Evolutionary conservation across 805 yeast genomes (phyloP).

Genomic region (Metschnikowia cubensis): DNA sequence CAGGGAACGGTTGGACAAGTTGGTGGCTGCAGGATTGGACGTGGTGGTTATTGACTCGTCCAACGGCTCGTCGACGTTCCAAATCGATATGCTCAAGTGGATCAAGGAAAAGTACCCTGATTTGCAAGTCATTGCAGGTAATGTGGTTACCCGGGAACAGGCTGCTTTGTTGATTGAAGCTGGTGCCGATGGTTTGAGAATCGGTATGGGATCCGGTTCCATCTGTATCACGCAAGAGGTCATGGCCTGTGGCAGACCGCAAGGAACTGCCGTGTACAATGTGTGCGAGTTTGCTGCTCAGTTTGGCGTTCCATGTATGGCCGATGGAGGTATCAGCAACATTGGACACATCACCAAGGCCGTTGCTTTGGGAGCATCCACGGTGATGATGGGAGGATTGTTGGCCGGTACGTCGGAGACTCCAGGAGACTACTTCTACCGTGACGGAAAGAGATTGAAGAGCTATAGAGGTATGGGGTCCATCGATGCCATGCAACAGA

Average conservation of each 20-base stretch:
- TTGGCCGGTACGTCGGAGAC: slow-evolving; percentile 98
- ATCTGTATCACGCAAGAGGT: slow-evolving; percentile 99
- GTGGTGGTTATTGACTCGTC: slow-evolving; percentile 94
- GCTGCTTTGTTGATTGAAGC: slow-evolving; percentile 86
- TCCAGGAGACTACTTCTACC: slow-evolving; percentile 96
- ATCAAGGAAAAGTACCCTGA: slow-evolving; percentile 76
- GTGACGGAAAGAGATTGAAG: slow-evolving; percentile 97
- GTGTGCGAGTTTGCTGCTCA: slow-evolving; percentile 91
- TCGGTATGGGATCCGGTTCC: slow-evolving; percentile 99
- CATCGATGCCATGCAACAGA: slow-evolving; percentile 95
- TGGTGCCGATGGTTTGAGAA: slow-evolving; percentile 97
- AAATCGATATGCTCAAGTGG: slow-evolving; percentile 89
- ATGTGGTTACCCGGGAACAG: slow-evolving; percentile 98
- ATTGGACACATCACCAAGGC: slow-evolving; percentile 99
- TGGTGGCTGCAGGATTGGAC: slow-evolving; percentile 95
- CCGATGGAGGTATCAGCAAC: slow-evolving; percentile 99
- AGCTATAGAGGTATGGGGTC: slow-evolving; percentile 99
- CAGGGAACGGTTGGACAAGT: slow-evolving; percentile 73
- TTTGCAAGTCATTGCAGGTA: slow-evolving; percentile 92
- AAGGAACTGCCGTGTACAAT: slow-evolving; percentile 96
- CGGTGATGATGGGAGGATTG: slow-evolving; percentile 99
- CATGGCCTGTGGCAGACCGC: slow-evolving; percentile 99
- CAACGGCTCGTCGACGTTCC: slow-evolving; percentile 96
- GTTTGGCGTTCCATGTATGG: slow-evolving; percentile 98
- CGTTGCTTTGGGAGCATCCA: slow-evolving; percentile 91